Evolutionary conservation across 108 stramenopile species (phyloP).

Genomic region (Pseudonitzschia multistriata): DNA sequence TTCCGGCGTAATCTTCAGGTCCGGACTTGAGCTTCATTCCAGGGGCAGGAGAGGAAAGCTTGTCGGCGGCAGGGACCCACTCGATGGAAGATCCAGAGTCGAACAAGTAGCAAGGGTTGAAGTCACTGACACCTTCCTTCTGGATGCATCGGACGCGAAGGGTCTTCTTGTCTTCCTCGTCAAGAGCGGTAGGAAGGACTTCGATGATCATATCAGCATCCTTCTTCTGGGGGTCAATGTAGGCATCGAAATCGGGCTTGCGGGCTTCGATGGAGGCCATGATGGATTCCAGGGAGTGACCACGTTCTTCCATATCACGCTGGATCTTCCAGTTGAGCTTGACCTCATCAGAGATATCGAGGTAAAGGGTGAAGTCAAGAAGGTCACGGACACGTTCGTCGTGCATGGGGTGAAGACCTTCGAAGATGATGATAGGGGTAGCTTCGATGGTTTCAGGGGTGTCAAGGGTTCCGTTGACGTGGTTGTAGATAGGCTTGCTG

Average conservation of each 20-base stretch:
- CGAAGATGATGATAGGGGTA: slow-evolving; percentile 96
- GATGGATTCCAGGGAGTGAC: slow-evolving; percentile 95
- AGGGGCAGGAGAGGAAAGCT: slow-evolving; percentile 90
- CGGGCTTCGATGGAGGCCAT: slow-evolving; percentile 95
- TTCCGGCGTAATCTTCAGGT: slow-evolving; percentile 86
- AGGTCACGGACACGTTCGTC: slow-evolving; percentile 94
- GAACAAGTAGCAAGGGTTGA: slow-evolving; percentile 92
- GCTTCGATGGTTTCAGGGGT: slow-evolving; percentile 92
- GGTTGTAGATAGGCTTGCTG: slow-evolving; percentile 98
- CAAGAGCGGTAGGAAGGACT: slow-evolving; percentile 94
- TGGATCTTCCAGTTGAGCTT: slow-evolving; percentile 99
- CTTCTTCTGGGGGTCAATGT: slow-evolving; percentile 94
- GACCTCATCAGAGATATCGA: slow-evolving; percentile 95
- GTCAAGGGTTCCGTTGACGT: slow-evolving; percentile 98
- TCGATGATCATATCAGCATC: slow-evolving; percentile 91
- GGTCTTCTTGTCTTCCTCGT: slow-evolving; percentile 92
- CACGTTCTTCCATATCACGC: slow-evolving; percentile 97
- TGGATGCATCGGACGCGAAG: slow-evolving; percentile 93
- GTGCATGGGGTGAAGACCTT: slow-evolving; percentile 96
- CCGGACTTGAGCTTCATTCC: slow-evolving; percentile 94
- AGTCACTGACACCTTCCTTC: slow-evolving; percentile 88
- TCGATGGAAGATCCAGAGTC: slow-evolving; percentile 91
- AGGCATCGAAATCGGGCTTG: slow-evolving; percentile 96
- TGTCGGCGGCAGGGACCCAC: slow-evolving; percentile 87
- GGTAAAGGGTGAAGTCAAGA: slow-evolving; percentile 96